Evolutionary conservation across 768 basidiomycete species (phyloP).

Genomic region (Trametes sanguinea): DNA sequence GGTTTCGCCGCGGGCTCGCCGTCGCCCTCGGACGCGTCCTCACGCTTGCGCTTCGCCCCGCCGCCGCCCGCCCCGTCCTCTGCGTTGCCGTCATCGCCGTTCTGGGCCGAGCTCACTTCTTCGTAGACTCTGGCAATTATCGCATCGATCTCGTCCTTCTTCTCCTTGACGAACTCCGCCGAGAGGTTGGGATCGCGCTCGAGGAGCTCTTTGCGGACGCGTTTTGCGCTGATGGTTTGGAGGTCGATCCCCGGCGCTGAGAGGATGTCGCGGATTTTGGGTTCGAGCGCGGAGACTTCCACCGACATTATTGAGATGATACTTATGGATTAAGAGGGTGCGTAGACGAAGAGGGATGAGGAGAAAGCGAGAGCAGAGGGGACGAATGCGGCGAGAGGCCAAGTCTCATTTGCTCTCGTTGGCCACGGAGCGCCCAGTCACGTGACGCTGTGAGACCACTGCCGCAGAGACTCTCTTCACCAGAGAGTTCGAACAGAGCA

Average conservation of each 20-base stretch:
- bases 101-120: slow-evolving; percentile 43
- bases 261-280: slow-evolving; percentile 68
- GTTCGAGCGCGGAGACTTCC: slow-evolving; percentile 51
- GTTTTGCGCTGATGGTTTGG: slow-evolving; percentile 81
- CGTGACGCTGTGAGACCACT: no score
- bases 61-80: slow-evolving; percentile 26
- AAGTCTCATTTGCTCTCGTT: no score
- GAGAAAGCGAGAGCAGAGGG: neutral
- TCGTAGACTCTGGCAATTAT: slow-evolving; percentile 70
- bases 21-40: slow-evolving; percentile 26
- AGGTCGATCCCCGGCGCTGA: slow-evolving; percentile 78
- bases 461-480: no score
- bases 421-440: no score
- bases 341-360: neutral
- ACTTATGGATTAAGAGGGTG: slow-evolving; percentile 17
- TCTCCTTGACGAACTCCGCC: slow-evolving; percentile 59
- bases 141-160: slow-evolving; percentile 68
- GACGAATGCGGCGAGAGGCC: neutral
- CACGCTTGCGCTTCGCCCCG: slow-evolving; percentile 25
- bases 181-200: slow-evolving; percentile 57
- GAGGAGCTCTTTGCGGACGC: slow-evolving; percentile 76
- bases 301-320: slow-evolving; percentile 8
- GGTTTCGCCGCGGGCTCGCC: slow-evolving; percentile 26
- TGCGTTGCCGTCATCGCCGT: slow-evolving; percentile 16
- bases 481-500: no score